Evolutionary conservation across 1,139 yeast genomes (phyloP), one percentile per base, ranked within the genome.

Genomic region (Kurtzmaniella natalensis): DNA sequence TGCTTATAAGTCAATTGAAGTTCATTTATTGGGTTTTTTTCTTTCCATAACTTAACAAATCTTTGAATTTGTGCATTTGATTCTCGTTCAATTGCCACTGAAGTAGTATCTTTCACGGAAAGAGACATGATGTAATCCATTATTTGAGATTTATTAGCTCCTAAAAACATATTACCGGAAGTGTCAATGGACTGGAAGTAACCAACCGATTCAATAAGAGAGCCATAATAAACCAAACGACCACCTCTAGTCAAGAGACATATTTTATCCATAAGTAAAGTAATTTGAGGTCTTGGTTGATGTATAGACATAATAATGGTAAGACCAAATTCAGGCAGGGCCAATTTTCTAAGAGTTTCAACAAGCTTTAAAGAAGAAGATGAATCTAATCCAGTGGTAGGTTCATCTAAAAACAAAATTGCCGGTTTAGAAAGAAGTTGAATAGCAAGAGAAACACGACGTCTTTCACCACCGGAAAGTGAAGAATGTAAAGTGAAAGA

Each of bases 381-480:
- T 2, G 95, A 81, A 53, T 87, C 95, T 22, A 87, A 61, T 0
- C 95, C 95, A 0, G 95, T 85, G 0, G 95, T 87, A 2, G 95
- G 95, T 48, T 87, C 95, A 53, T 87, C 96, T 30, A 87, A 59
- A 47, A 86, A 85, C 41, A 87, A 57, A 2, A 86, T 61, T 0
- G 89, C 78, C 0, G 95, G 95, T 42, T 78, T 81, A 2, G 85
- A 73, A 22, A 87, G 61, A 45, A 87, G 59, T 51, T 86, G 95
- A 14, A 84, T 78, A 0, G 88, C 95, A 35, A 86, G 74, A 36
- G 88, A 79, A 2, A 85, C 68, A 40, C 95, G 58, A 47, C 95
- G 59, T 51, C 81, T 83, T 48, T 87, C 95, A 21, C 96, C 95
- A 5, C 96, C 96, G 2, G 94, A 81, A 18, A 86, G 56, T 33